Evolutionary conservation across 805 yeast genomes (phyloP).

Genomic region (Metschnikowia anglica): DNA sequence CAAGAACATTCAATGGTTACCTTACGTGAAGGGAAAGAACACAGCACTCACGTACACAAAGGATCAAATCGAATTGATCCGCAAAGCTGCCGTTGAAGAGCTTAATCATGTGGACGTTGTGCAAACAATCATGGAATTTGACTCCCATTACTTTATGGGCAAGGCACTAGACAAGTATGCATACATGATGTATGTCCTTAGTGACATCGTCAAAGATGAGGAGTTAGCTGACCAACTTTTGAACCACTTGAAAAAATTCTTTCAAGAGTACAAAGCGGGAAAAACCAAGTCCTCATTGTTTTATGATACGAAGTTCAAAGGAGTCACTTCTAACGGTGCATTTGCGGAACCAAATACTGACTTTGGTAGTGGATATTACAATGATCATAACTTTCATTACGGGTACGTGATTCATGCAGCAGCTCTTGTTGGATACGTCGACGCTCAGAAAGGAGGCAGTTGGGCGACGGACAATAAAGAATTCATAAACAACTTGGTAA

Average conservation of each 20-base stretch:
- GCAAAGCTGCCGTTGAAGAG: conserved; percentile 47
- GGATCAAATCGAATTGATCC: conserved; percentile 44
- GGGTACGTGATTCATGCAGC: conserved; percentile 85
- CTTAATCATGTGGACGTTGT: conserved; percentile 44
- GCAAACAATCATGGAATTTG: conserved; percentile 33
- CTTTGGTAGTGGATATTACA: conserved; percentile 74
- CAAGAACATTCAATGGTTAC: conserved; percentile 43
- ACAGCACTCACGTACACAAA: conserved; percentile 38
- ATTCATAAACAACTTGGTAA: conserved; percentile 60
- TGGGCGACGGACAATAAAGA: conserved; percentile 50
- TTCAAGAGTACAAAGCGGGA: conserved; percentile 40
- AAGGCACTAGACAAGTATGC: conserved; percentile 46
- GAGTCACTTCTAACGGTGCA: conserved; percentile 52
- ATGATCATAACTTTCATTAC: conserved; percentile 87
- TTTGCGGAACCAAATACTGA: conserved; percentile 28
- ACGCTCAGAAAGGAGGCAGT: conserved; percentile 54
- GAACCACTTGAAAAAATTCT: conserved; percentile 42
- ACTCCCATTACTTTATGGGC: conserved; percentile 52
- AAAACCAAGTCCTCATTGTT: conserved; percentile 49
- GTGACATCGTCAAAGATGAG: conserved; percentile 48
- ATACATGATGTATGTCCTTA: conserved; percentile 50
- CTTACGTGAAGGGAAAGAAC: conserved; percentile 41
- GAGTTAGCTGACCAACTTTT: conserved; percentile 37
- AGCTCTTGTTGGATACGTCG: conserved; percentile 71
- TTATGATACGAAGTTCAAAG: conserved; percentile 56